Base-by-base conservation (phyloP, 352 stramenopile species). In the Phytopythium helicoides region DNA sequence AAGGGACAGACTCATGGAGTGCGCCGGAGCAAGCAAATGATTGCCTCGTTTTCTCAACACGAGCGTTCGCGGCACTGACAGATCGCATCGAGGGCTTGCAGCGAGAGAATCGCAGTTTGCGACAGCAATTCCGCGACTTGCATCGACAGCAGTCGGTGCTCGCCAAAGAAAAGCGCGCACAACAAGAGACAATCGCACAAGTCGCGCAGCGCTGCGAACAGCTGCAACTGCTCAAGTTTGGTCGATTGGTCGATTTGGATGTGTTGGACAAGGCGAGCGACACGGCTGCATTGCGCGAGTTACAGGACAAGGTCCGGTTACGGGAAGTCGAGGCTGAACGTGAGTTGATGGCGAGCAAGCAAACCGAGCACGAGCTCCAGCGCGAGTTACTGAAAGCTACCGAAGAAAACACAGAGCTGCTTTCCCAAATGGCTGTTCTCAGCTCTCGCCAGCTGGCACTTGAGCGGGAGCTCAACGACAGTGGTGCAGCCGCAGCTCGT, bases 251-350 rank as follows among this genome's bases (percentile, higher is more conserved):
- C 6, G 86, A 97, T 55, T 89, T 97, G 23, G 84, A 92, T 37
- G 63, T 94, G 46, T 67, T 98, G 11, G 93, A 98, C 71, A 86
- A 89, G 40, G 87, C 79, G 6, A 91, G 81, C 42, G 80, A 94
- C 33, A 85, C 79, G 47, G 86, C 68, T 19, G 68, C 73, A 21
- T 55, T 94, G 22, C 58, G 76, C 35, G 81, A 95, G 26, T 60
- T 94, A 33, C 73, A 92, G 62, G 64, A 62, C 33, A 83, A 92
- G 45, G 76, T 94, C 39, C 74, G 72, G 34, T 45, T 79, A 12
- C 85, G 89, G 44, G 89, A 96, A 60, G 56, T 89, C 9, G 81
- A 89, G 52, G 62, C 73, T n/a, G 73, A 90, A 48, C 73, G 77
- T 28, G 58, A 73, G 22, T 19, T 85, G n/a, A 47, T 64, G 10